Conservation (phyloP, 2,329 filamentous ascomycete genomes). For the Mycosphaerelloides madeirae region DNA sequence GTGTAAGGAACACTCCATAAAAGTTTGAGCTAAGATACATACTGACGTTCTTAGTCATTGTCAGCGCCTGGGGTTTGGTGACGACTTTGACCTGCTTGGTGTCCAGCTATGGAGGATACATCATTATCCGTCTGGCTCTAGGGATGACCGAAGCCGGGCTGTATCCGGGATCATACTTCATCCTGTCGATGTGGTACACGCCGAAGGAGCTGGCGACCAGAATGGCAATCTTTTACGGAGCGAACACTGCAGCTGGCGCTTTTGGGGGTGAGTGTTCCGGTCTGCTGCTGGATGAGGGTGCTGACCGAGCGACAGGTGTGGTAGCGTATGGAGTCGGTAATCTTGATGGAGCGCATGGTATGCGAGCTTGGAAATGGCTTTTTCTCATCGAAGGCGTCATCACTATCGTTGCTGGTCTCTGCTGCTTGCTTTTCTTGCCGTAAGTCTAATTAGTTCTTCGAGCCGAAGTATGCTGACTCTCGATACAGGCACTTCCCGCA, state of each 20-base stretch:
- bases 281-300: too few species aligned
- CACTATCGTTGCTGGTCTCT: constrained; percentile 6
- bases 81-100: constrained; percentile 31
- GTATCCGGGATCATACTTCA: constrained; percentile 35
- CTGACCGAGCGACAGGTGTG: constrained; percentile 24
- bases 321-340: constrained; percentile 49
- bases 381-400: constrained; percentile 18
- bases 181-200: constrained; percentile 36
- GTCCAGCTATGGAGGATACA: constrained; percentile 30
- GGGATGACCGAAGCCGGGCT: constrained; percentile 31
- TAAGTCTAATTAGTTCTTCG: background rate
- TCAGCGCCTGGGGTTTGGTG: constrained; percentile 28
- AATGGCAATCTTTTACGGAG: constrained; percentile 37
- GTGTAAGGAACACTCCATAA: too few species aligned
- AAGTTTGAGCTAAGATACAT: too few species aligned
- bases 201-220: constrained; percentile 36
- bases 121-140: constrained; percentile 34
- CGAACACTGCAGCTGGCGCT: constrained; percentile 41
- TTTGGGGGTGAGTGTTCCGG: too few species aligned
- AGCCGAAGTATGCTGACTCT: background rate
- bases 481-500: constrained; percentile 5
- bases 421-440: constrained; percentile 7
- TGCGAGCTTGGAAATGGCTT: constrained; percentile 21
- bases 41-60: too few species aligned
- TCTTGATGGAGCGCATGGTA: constrained; percentile 29